phyloP scores from a whole-genome alignment of 352 stramenopile species.

The Thalassiosira hispida region DNA sequence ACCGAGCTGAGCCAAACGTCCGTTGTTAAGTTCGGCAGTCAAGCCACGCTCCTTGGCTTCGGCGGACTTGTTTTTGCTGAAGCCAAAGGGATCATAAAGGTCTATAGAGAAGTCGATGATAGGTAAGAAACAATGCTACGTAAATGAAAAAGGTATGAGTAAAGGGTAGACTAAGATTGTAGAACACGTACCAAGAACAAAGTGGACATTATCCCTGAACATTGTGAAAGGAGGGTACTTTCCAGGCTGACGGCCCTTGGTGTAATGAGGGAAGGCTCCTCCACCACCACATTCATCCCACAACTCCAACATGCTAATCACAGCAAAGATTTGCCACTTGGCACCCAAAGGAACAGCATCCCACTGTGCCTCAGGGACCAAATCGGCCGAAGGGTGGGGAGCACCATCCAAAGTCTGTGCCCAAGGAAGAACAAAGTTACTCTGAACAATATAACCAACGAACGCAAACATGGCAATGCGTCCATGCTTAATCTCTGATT shows the following conservation, averaged over 20 bases:
- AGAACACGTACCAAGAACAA: conserved; percentile 40
- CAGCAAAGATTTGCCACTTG: conserved; percentile 74
- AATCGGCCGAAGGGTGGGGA: conserved; percentile 30
- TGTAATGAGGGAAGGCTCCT: conserved; percentile 68
- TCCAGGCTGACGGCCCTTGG: conserved; percentile 64
- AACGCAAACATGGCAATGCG: conserved; percentile 75
- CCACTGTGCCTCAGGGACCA: conserved; percentile 63
- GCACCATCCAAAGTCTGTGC: conserved; percentile 42
- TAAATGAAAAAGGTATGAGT: neutral
- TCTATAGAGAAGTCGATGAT: conserved; percentile 33
- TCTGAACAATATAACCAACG: conserved; percentile 69
- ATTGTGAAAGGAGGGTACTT: conserved; percentile 68
- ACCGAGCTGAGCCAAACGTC: conserved; percentile 48
- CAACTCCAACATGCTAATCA: conserved; percentile 71
- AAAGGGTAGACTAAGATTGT: neutral
- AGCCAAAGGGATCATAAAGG: conserved; percentile 78
- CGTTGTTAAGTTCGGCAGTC: conserved; percentile 62
- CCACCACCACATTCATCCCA: conserved; percentile 76
- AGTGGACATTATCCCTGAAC: conserved; percentile 68
- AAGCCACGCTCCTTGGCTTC: conserved; percentile 70
- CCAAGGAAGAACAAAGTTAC: conserved; percentile 64
- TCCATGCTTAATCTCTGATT: conserved; percentile 77
- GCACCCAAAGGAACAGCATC: conserved; percentile 55
- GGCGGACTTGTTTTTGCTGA: conserved; percentile 70
- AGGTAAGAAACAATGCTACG: neutral